Evolutionary conservation across 768 basidiomycete species (phyloP), one percentile per base, ranked within the genome.

Genomic region (Tricholoma furcatifolium): DNA sequence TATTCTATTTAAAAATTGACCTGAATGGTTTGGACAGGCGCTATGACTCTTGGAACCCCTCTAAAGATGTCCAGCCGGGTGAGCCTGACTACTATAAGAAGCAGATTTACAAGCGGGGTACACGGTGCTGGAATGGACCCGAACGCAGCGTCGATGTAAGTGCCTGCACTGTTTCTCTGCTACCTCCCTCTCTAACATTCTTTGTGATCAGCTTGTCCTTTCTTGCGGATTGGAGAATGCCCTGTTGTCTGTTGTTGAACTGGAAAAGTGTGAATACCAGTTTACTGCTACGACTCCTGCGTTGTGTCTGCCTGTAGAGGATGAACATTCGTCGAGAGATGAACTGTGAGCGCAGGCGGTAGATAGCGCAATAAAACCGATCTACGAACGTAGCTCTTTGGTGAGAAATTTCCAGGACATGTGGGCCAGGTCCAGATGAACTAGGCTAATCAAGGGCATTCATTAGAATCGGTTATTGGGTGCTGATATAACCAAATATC

Each of bases 81-180:
- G 73, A 82, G 21, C 77, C 78, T 2, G 87, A 81, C 31, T 97
- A 86, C 70, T 97, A 98, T 68, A 70, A 79, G 42, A 86, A 82
- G 61, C 93, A 96, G 62, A 68, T 81, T 12, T 99, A 98, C 73
- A 83, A 84, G 34, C 75, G 79, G 47, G 97, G 96, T 36, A 78
- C 93, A 4, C 84, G 86, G 63, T 98, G 96, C 74, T 97, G 95
- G 96, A 97, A 97, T 62, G 96, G 97, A 1, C 97, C 97, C 3
- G 81, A 90, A 57, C 83, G 96, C 27, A 93, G 82, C 55, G 88
- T 93, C 30, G 78, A 83, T 65, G 93, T 91, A 67, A 45, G 79
- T 69, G 27, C 34, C 6, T 42, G 5, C 15, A 54, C 48, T 27
- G 27, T 21, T 17, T 42, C 40, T 35, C 12, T 10, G n/a, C 8